These are phyloP conservation scores for Irpex sp. DNA, from an alignment of 1,284 basidiomycete genomes.

Conservation along the genomic window DNA sequence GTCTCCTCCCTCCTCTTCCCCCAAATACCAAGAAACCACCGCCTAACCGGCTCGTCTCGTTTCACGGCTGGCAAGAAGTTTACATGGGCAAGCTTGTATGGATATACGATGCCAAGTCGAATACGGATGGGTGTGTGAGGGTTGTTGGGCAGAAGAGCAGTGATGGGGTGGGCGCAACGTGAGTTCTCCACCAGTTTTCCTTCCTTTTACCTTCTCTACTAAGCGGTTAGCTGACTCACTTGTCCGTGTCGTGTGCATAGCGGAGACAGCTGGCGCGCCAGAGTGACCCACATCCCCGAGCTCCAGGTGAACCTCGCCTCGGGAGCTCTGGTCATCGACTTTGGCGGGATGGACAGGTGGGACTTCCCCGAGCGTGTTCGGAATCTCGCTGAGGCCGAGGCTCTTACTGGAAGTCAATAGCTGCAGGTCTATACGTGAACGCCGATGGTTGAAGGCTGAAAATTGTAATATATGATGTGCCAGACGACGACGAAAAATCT, in stretches of 20 bases:
- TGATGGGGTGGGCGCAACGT: conserved; percentile 66
- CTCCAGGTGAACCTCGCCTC: conserved; percentile 64
- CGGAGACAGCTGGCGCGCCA: conserved; percentile 75
- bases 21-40: conserved; percentile 42
- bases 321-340: conserved; percentile 66
- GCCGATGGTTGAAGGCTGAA: too few species aligned
- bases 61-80: conserved; percentile 66
- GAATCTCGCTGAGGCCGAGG: conserved; percentile 50
- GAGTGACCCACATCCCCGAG: conserved; percentile 65
- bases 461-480: too few species aligned
- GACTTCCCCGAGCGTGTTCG: conserved; percentile 57
- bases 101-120: conserved; percentile 70
- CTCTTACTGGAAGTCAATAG: too few species aligned
- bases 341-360: conserved; percentile 73
- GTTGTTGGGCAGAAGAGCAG: conserved; percentile 51
- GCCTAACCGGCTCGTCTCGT: conserved; percentile 57
- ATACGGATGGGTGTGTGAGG: conserved; percentile 59
- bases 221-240: too few species aligned
- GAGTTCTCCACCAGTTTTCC: conserved; percentile 24
- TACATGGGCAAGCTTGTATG: conserved; percentile 66
- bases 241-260: conserved; percentile 29
- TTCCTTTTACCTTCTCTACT: too few species aligned
- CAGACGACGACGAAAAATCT: too few species aligned
- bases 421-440: too few species aligned
- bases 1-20: conserved; percentile 44